Evolutionary conservation across 257 asterid genomes (phyloP).

Genomic region (Fraxinus anomala): DNA sequence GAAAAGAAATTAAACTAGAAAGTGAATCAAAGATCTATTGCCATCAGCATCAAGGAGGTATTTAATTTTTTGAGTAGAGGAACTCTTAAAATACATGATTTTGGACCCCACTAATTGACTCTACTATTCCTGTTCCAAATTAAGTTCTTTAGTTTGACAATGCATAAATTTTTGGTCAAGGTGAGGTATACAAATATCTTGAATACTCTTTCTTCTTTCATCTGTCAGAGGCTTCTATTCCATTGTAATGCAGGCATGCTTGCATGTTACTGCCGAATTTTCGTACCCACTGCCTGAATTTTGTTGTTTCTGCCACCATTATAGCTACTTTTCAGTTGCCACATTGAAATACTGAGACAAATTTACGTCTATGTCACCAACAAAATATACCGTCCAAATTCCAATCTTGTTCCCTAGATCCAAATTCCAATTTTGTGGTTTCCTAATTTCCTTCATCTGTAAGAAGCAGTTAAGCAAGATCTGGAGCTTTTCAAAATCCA

Average conservation of each 20-base stretch:
- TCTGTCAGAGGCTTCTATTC: slow-evolving; percentile 5
- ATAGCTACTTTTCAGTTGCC: slow-evolving; percentile 4
- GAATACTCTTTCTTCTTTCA: neutral
- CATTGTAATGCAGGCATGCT: slow-evolving; percentile 4
- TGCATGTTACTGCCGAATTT: neutral
- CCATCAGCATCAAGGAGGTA: neutral
- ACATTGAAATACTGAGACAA: neutral
- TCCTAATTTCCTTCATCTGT: neutral
- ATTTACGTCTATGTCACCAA: neutral
- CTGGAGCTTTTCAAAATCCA: slow-evolving; percentile 11
- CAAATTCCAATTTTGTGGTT: neutral
- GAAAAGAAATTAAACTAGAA: slow-evolving; percentile 12
- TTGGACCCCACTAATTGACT: neutral
- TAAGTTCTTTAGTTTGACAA: neutral
- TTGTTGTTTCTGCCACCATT: neutral
- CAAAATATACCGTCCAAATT: neutral
- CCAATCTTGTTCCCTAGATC: neutral
- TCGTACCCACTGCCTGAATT: neutral
- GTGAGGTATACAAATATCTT: neutral
- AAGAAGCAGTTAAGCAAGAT: slow-evolving; percentile 9
- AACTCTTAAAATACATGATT: neutral
- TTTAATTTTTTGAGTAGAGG: slow-evolving; percentile 1
- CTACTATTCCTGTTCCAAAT: neutral
- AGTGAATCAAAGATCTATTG: slow-evolving; percentile 9
- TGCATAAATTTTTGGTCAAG: neutral